Evolutionary conservation across 1,139 yeast species (phyloP), one percentile per base, ranked within the genome.

Genomic region (Yamadazyma atlantica): DNA sequence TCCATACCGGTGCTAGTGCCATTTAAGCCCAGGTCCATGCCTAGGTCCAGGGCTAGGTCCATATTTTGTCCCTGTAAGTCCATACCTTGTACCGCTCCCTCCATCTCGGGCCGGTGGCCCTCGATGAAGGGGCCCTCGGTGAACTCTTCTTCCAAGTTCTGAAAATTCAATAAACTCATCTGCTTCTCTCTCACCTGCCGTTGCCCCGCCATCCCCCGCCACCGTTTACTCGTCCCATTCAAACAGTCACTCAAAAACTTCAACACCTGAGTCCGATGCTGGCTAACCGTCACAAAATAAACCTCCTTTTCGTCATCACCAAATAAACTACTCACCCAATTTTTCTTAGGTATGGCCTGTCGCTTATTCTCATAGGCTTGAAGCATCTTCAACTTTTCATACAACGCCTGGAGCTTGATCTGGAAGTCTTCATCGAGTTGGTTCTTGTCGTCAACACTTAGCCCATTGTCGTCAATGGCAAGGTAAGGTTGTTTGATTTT

Each of bases 391-490:
- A 77, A 60, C 52, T 78, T 74, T 44, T 77, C 75, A 39, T 66
- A 66, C 50, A 73, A 59, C 41, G 73, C 71, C 45, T 77, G 81
- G 26, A 78, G 51, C 49, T 74, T 73, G 22, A 68, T 54, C 41
- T 77, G 70, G 33, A 78, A 66, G 42, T 78, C 82, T 40, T 76
- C 73, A 43, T 79, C 85, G 21, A 80, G 65, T 32, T 70, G 69
- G 44, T 77, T 76, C 51, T 78, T 76, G 35, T 78, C 81, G 5
- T 59, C 65, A 8, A 65, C 65, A 1, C 69, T 36, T 12, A 46
- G 24, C 50, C 25, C 49, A 44, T 23, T 40, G 32, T 26, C 69
- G 38, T 57, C 58, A 6, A 62, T 57, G 18, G 75, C 61, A 15
- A 76, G 53, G 48, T 80, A 80, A 11, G 67, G 60, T 2, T 72